Evolutionary conservation across 2,329 filamentous ascomycete genomes (phyloP).

Genomic region (Tolypocladium tundrense): DNA sequence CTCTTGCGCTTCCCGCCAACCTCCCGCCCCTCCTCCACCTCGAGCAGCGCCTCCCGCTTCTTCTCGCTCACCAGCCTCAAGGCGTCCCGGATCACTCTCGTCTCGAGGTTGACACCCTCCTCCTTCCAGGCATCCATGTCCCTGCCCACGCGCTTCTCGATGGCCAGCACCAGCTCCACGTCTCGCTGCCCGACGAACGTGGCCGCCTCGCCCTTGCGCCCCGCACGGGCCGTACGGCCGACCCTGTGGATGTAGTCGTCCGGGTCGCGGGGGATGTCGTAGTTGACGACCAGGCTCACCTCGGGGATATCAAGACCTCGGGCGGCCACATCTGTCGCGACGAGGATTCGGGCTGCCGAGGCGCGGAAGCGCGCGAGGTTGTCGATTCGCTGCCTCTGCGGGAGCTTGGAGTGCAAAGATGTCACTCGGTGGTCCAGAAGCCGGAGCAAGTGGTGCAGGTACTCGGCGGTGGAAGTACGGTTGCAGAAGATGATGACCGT

Average conservation of each 20-base stretch:
- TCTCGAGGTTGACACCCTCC: slow-evolving; percentile 90
- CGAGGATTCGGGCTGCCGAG: slow-evolving; percentile 74
- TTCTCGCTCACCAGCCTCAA: slow-evolving; percentile 90
- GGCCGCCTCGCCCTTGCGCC: slow-evolving; percentile 69
- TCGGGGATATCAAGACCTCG: slow-evolving; percentile 92
- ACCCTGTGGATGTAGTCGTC: slow-evolving; percentile 97
- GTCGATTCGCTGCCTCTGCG: slow-evolving; percentile 72
- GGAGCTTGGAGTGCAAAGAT: slow-evolving; percentile 77
- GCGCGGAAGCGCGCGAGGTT: slow-evolving; percentile 91
- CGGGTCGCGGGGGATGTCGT: slow-evolving; percentile 88
- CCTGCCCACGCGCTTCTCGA: slow-evolving; percentile 72
- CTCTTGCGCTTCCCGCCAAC: slow-evolving; percentile 75
- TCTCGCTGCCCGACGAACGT: slow-evolving; percentile 90
- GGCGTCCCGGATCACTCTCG: slow-evolving; percentile 71
- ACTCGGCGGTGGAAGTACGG: slow-evolving; percentile 75
- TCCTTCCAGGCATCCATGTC: slow-evolving; percentile 79
- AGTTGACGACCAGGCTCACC: slow-evolving; percentile 85
- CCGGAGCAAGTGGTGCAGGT: slow-evolving; percentile 79
- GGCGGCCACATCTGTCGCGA: slow-evolving; percentile 91
- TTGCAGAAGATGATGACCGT: slow-evolving; percentile 92
- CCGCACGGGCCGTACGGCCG: slow-evolving; percentile 88
- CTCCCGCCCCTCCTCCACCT: slow-evolving; percentile 87
- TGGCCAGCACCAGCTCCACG: slow-evolving; percentile 80
- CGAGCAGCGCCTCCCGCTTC: slow-evolving; percentile 82
- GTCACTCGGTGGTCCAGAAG: slow-evolving; percentile 84